Evolutionary conservation across 805 yeast genomes (phyloP).

Genomic region (Saccharomyces eubayanus): DNA sequence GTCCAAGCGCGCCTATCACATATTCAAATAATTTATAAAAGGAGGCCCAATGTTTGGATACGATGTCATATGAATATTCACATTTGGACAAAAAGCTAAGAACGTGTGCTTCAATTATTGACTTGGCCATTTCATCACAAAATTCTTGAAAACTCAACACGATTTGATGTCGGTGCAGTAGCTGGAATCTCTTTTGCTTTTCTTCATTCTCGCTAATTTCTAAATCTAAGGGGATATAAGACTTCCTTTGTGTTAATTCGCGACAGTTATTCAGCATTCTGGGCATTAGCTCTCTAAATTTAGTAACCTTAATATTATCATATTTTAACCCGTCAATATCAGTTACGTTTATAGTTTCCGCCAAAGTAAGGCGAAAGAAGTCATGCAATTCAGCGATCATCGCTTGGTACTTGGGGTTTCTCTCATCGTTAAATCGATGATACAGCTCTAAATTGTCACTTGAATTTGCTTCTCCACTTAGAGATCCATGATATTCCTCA

Average conservation of each 20-base stretch:
- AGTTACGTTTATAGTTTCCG: neutral
- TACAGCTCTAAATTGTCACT: neutral
- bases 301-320: neutral
- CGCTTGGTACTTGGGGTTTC: neutral
- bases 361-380: neutral
- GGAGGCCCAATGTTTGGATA: neutral
- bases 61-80: neutral
- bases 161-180: conserved; percentile 4
- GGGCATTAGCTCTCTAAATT: neutral
- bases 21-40: neutral
- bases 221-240: conserved; percentile 1
- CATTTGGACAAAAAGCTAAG: neutral
- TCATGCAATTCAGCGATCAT: neutral
- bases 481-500: neutral
- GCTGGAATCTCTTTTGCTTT: neutral
- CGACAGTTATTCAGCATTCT: conserved; percentile 1
- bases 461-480: neutral
- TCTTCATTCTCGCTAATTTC: neutral
- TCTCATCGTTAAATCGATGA: neutral
- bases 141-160: conserved; percentile 3
- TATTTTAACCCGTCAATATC: neutral
- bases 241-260: conserved; percentile 4
- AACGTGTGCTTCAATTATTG: neutral
- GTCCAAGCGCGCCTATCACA: neutral
- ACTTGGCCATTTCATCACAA: conserved; percentile 2